Conservation (phyloP, 2,329 filamentous ascomycete species). For the Xylaria multiplex region DNA sequence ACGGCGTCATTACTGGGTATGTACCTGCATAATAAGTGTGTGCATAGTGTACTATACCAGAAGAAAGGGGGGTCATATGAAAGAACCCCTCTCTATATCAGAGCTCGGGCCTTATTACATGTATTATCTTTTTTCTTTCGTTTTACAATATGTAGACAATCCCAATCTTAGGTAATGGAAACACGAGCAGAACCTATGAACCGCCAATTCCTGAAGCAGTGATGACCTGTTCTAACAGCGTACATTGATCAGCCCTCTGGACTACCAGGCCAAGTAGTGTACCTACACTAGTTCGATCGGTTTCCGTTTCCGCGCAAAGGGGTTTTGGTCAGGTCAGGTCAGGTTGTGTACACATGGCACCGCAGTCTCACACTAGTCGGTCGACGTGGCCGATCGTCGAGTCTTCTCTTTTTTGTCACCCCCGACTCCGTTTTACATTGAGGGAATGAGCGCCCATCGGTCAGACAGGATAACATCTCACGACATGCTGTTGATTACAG, state of each 20-base stretch:
- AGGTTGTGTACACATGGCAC: slow-evolving; percentile 19
- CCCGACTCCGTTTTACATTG: slow-evolving; percentile 13
- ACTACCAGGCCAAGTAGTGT: not conserved
- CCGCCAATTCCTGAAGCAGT: not conserved
- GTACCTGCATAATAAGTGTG: no score
- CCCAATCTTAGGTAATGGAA: slow-evolving; percentile 14
- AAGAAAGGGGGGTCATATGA: slow-evolving; percentile 8
- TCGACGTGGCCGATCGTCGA: slow-evolving; percentile 27
- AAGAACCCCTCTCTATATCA: slow-evolving; percentile 14
- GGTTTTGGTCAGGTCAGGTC: not conserved
- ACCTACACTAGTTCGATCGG: slow-evolving; percentile 6
- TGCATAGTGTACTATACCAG: no score
- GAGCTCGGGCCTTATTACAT: slow-evolving; percentile 12
- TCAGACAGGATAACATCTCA: not conserved
- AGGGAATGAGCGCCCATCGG: slow-evolving; percentile 2
- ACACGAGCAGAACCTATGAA: slow-evolving; percentile 4
- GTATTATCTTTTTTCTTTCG: not conserved
- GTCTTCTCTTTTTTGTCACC: not conserved
- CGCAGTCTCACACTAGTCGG: slow-evolving; percentile 2
- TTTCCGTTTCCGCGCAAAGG: slow-evolving; percentile 18
- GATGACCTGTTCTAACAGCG: not conserved
- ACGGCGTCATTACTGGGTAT: slow-evolving; percentile 10
- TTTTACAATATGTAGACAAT: not conserved
- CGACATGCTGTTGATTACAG: not conserved
- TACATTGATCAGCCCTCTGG: slow-evolving; percentile 2